Evolutionary conservation across 345 rosid species (phyloP).

Genomic region (Xanthoceras sorbifolium): DNA sequence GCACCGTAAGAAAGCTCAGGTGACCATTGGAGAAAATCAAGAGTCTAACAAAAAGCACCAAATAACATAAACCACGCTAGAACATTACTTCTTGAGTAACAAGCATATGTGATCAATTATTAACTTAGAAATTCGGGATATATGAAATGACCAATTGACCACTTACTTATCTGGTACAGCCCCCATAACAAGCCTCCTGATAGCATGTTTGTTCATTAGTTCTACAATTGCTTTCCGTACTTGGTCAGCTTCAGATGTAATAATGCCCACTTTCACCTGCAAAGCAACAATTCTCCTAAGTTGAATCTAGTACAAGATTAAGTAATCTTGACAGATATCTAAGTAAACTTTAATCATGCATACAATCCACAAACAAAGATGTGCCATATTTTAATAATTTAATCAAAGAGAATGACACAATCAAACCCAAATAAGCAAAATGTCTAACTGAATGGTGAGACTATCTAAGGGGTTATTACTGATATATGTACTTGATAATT

Average conservation of each 20-base stretch:
- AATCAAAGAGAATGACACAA: background rate
- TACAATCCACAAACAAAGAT: background rate
- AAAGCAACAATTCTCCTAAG: slow-evolving; percentile 18
- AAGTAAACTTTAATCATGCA: background rate
- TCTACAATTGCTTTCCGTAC: slow-evolving; percentile 60
- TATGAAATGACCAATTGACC: slow-evolving; percentile 1
- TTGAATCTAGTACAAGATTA: slow-evolving; percentile 10
- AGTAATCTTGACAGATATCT: background rate
- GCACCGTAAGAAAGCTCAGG: background rate
- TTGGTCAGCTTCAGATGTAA: slow-evolving; percentile 50
- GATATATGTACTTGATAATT: background rate
- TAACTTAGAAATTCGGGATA: background rate
- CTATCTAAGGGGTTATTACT: background rate
- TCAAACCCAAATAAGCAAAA: background rate
- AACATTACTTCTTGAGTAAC: background rate
- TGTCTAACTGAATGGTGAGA: too few species aligned
- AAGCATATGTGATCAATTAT: background rate
- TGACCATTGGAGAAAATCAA: background rate
- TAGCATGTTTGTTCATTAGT: slow-evolving; percentile 40
- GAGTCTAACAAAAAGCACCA: background rate
- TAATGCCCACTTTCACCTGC: slow-evolving; percentile 51
- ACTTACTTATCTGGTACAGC: slow-evolving; percentile 53
- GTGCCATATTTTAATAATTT: background rate
- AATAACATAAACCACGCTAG: background rate
- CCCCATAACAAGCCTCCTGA: slow-evolving; percentile 72